Conservation (phyloP, 768 basidiomycete species). For the Mycena epipterygia region DNA sequence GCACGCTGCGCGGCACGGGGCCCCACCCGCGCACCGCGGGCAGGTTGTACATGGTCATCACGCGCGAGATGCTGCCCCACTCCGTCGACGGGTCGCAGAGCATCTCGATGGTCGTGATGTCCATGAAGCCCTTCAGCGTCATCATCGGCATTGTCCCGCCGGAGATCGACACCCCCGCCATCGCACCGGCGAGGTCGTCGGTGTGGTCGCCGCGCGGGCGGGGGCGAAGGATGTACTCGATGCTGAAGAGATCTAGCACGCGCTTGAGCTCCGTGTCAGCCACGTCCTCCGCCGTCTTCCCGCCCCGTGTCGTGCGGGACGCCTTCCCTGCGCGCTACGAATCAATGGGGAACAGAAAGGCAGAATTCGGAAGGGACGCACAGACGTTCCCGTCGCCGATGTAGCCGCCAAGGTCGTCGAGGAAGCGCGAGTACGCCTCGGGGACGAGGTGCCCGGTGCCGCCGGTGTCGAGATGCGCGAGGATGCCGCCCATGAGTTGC, state of each 20-base stretch:
- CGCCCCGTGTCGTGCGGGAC: background rate
- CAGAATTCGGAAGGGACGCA: background rate
- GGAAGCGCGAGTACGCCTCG: conserved; percentile 30
- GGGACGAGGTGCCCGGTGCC: conserved; percentile 26
- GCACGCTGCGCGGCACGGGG: conserved; percentile 13
- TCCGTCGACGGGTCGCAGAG: conserved; percentile 23
- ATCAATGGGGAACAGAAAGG: background rate
- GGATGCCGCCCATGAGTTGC: conserved; percentile 15
- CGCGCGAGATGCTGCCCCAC: conserved; percentile 28
- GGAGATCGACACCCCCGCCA: background rate
- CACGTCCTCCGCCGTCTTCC: conserved; percentile 18
- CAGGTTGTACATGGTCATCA: background rate
- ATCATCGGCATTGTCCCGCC: conserved; percentile 28
- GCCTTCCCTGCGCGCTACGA: conserved; percentile 13
- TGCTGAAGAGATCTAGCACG: conserved; percentile 36
- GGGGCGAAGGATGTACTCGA: conserved; percentile 30
- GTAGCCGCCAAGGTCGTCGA: conserved; percentile 33
- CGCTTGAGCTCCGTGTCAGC: conserved; percentile 30
- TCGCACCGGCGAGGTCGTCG: background rate
- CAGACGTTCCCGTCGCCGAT: conserved; percentile 27
- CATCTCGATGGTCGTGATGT: conserved; percentile 30
- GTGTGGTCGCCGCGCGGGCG: background rate
- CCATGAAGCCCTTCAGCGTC: conserved; percentile 29
- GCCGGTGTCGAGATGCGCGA: conserved; percentile 29
- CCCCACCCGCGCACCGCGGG: conserved; percentile 3